A percentile compares a stretch with the other conserved stretches of the same genome.
These are phyloP conservation scores for Malus asiatica DNA, from an alignment of 306 rosid genomes.

Conservation along the genomic window DNA sequence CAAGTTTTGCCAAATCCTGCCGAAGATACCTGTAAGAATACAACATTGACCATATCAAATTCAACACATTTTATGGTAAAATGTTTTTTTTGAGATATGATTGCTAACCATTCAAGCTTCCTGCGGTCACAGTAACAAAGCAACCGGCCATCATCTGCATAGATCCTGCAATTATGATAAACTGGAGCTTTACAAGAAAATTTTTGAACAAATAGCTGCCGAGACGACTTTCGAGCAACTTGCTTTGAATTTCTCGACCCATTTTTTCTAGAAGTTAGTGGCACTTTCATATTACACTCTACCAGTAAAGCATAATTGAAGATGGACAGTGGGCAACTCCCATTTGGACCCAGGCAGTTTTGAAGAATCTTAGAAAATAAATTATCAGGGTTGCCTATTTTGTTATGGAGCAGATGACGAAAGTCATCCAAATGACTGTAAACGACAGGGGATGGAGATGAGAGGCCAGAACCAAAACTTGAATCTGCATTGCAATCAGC, in stretches of 20 bases:
- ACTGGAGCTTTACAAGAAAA: conserved; percentile 94
- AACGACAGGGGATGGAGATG: conserved; percentile 72
- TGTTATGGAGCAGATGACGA: conserved; percentile 42
- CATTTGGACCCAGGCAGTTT: conserved; percentile 72
- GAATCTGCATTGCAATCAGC: conserved; percentile 53
- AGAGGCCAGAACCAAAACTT: conserved; percentile 32
- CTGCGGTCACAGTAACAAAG: conserved; percentile 93
- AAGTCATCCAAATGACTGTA: conserved; percentile 65
- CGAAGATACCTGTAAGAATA: conserved; percentile 60
- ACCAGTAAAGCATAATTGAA: conserved; percentile 66
- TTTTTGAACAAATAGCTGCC: conserved; percentile 81
- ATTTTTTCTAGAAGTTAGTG: conserved; percentile 36
- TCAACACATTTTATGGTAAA: conserved; percentile 1
- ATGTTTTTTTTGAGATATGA: conserved; percentile 8
- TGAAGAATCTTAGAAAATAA: conserved; percentile 56
- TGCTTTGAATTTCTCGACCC: conserved; percentile 41
- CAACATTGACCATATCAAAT: conserved; percentile 18
- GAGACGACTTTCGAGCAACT: conserved; percentile 56
- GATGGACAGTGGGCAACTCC: conserved; percentile 72
- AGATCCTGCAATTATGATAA: conserved; percentile 92
- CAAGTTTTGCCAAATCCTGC: conserved; percentile 70
- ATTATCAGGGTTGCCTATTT: conserved; percentile 39
- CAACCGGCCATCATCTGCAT: conserved; percentile 87
- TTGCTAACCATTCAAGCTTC: conserved; percentile 89
- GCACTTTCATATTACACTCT: conserved; percentile 45